Conservation (phyloP, 73 alveolate genomes). For the Stentor roeselii region DNA sequence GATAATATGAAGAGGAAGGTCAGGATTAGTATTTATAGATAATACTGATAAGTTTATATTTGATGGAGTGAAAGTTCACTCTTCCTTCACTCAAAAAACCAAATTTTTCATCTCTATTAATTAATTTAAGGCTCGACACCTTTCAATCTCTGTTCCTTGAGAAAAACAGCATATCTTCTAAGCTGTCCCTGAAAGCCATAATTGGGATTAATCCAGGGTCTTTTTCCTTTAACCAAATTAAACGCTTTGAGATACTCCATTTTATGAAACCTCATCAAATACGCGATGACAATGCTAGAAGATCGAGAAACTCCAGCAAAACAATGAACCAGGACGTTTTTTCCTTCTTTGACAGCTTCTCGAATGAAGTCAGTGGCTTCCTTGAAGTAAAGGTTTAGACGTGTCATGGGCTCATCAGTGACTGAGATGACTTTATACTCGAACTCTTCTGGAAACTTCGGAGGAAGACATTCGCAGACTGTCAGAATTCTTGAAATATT, state of each 20-base stretch:
- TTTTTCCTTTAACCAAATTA: neutral
- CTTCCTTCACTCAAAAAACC: too few species aligned
- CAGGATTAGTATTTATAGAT: too few species aligned
- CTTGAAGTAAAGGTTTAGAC: conserved; percentile 36
- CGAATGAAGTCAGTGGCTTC: conserved; percentile 39
- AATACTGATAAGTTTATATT: too few species aligned
- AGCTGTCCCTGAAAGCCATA: neutral
- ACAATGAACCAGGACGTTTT: conserved; percentile 65
- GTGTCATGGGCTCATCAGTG: conserved; percentile 37
- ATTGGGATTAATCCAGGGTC: neutral
- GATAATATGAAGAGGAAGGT: too few species aligned
- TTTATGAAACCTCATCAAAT: conserved; percentile 51
- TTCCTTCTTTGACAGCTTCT: conserved; percentile 43
- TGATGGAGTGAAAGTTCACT: too few species aligned
- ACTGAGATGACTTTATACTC: too few species aligned
- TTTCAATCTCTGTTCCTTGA: too few species aligned
- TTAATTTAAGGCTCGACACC: too few species aligned
- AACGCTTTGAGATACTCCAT: conserved; percentile 9
- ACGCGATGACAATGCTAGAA: conserved; percentile 52
- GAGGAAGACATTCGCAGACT: neutral
- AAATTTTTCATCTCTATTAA: too few species aligned
- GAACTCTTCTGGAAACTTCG: neutral
- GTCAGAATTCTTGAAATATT: neutral
- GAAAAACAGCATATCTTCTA: too few species aligned
- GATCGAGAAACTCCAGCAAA: conserved; percentile 64